Evolutionary conservation across 495 filamentous ascomycete species (phyloP), one percentile per base, ranked within the genome.

Genomic region (Melanomma pulvis-pyrius): DNA sequence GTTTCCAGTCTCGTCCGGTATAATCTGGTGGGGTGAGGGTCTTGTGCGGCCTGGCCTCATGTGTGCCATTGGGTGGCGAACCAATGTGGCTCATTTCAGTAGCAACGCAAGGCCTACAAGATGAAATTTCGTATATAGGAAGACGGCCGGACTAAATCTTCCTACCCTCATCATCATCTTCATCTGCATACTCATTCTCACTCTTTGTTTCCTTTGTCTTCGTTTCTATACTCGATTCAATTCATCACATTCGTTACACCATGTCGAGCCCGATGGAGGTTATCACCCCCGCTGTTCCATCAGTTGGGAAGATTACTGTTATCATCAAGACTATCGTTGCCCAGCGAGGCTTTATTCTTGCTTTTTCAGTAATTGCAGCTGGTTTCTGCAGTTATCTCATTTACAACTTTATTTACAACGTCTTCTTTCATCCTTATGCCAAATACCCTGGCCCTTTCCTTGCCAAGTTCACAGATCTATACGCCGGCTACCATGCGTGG

Each of bases 381-480:
- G 51, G 48, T 29, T 50, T 63, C 39, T 28, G 17, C 11, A 8
- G 54, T 17, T 63, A 63, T 30, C 12, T 57, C 26, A 48, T 65
- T 25, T 26, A 26, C 21, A 65, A 46, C 11, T 47, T 57, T 49
- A 64, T 69, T 17, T 69, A 69, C 29, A 19, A 25, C 52, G 24
- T 69, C 30, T 69, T 24, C 61, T 67, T 29, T 61, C 44, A 65
- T 36, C 66, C 66, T 21, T 47, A 65, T 17, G 26, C 60, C n/a
- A 59, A 65, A 29, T 64, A 69, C 34, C 61, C 54, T 17, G 60
- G 66, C 4, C 66, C 66, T 15, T 60, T 56, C 17, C 46, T 58
- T 25, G 54, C 30, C 13, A 69, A 59, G 24, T 19, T 69, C 24
- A 58, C 61, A 12, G 53, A 65, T 50, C 24, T 13, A 1, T 58